Base-by-base conservation (phyloP, 75 land plant genomes). In the Gnetum montanum region DNA sequence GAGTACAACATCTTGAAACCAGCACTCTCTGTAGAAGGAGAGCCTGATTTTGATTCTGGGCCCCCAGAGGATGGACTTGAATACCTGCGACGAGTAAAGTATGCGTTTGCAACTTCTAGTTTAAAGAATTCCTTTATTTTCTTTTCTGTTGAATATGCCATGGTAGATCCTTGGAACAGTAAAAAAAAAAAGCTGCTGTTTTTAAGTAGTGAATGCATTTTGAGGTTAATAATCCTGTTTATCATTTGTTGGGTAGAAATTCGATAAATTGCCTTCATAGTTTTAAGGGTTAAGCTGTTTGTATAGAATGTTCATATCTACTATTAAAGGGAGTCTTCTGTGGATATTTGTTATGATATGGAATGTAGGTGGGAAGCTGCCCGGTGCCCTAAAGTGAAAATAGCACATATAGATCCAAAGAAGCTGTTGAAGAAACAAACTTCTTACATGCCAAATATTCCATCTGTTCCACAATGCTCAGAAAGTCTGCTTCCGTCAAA, bases 61-160 rank as follows among this genome's bases (percentile, higher is more conserved):
- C 77, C 88, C 16, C 97, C 94, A 36, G 73, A 77, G 49, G 97
- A 92, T 64, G 94, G 89, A 27, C 53, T 81, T 30, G 97, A 92
- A 61, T 92, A 84, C 65, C 75, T 92, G 57, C 66, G 97, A 22
- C 89, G 89, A 58, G 94, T 88, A 34, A 90, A 75, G 96, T 85
- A 74, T 12, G 43, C 4, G n/a, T n/a, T n/a, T n/a, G n/a, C n/a
- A n/a, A n/a, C n/a, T n/a, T 43, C 8, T 64, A 33, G 1, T 35
- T 23, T 15, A 40, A n/a, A n/a, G n/a, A n/a, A n/a, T n/a, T n/a
- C n/a, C n/a, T n/a, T n/a, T n/a, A n/a, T n/a, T n/a, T n/a, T n/a
- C n/a, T n/a, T n/a, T n/a, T n/a, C n/a, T n/a, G n/a, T n/a, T n/a
- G n/a, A n/a, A n/a, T n/a, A n/a, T n/a, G n/a, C n/a, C n/a, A n/a